These are phyloP conservation scores for Heliocybe sulcata DNA, from an alignment of 1,284 basidiomycete species.

Conservation along the genomic window DNA sequence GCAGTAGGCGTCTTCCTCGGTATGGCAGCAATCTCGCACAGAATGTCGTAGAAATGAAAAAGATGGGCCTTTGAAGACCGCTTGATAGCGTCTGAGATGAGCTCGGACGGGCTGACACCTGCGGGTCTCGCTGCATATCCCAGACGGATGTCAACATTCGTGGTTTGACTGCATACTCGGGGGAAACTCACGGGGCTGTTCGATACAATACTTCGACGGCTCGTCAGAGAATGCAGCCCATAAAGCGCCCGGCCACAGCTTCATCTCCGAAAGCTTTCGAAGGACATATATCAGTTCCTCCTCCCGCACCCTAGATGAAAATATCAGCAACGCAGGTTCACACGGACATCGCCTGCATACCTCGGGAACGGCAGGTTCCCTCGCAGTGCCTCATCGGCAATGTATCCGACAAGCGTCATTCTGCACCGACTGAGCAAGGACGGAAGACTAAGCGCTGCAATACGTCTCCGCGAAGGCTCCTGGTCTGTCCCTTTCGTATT, in stretches of 20 bases:
- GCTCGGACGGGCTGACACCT: slow-evolving; percentile 34
- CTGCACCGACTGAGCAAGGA: slow-evolving; percentile 71
- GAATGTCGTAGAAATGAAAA: slow-evolving; percentile 75
- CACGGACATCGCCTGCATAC: slow-evolving; percentile 26
- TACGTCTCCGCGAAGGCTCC: slow-evolving; percentile 48
- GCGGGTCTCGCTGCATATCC: slow-evolving; percentile 31
- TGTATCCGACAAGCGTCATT: slow-evolving; percentile 60
- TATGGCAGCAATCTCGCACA: slow-evolving; percentile 74
- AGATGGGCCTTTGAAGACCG: slow-evolving; percentile 74
- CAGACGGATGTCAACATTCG: not conserved
- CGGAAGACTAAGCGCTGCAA: slow-evolving; percentile 67
- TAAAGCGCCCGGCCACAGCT: slow-evolving; percentile 66
- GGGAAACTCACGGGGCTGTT: slow-evolving; percentile 43
- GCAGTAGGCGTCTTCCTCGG: slow-evolving; percentile 57
- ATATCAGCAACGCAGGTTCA: slow-evolving; percentile 1
- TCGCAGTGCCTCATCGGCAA: slow-evolving; percentile 77
- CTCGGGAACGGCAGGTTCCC: slow-evolving; percentile 83
- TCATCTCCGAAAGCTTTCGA: slow-evolving; percentile 63
- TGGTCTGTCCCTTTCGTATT: slow-evolving; percentile 36
- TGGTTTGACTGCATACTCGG: not conserved
- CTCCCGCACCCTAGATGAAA: slow-evolving; percentile 60
- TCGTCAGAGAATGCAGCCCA: slow-evolving; percentile 67
- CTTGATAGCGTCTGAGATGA: slow-evolving; percentile 62
- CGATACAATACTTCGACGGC: slow-evolving; percentile 44
- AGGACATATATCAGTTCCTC: slow-evolving; percentile 88